These are phyloP conservation scores for Huiozyma sinensis DNA, from an alignment of 805 yeast genomes.

Conservation along the genomic window DNA sequence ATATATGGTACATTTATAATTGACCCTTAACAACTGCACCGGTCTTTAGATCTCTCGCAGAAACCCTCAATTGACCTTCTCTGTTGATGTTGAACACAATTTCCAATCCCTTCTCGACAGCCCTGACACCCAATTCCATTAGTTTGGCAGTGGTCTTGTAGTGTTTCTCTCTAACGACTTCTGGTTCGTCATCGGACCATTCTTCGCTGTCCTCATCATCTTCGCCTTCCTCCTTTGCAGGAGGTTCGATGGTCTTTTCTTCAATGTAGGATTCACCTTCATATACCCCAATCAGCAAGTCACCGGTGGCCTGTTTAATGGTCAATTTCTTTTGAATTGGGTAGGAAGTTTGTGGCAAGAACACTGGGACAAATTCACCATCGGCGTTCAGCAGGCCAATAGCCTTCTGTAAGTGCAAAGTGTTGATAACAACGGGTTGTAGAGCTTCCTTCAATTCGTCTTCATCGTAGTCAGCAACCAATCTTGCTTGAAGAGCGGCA, in stretches of 20 bases:
- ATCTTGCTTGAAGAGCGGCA: constrained; percentile 91
- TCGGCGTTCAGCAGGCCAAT: constrained; percentile 73
- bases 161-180: constrained; percentile 63
- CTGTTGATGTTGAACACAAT: constrained; percentile 43
- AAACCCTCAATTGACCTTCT: constrained; percentile 48
- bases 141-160: constrained; percentile 63
- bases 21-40: constrained; percentile 51
- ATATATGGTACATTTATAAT: constrained; percentile 12
- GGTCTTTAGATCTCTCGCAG: constrained; percentile 53
- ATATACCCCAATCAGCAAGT: constrained; percentile 58
- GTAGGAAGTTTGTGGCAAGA: constrained; percentile 76
- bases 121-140: constrained; percentile 69
- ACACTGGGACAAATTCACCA: constrained; percentile 61
- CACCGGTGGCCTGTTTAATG: constrained; percentile 49
- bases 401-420: constrained; percentile 75
- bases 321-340: constrained; percentile 74
- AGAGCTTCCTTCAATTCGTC: constrained; percentile 73
- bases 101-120: constrained; percentile 60
- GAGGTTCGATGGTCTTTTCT: constrained; percentile 67
- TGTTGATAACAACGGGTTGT: constrained; percentile 71
- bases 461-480: constrained; percentile 70
- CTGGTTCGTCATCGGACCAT: constrained; percentile 73
- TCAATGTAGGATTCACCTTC: constrained; percentile 80
- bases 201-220: constrained; percentile 41
- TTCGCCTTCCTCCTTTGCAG: constrained; percentile 41